Percentiles rank a stretch among this genome's conserved stretches.
Evolutionary conservation across 2,329 filamentous ascomycete genomes (phyloP).

Genomic region (Sarocladiaceae sp.): DNA sequence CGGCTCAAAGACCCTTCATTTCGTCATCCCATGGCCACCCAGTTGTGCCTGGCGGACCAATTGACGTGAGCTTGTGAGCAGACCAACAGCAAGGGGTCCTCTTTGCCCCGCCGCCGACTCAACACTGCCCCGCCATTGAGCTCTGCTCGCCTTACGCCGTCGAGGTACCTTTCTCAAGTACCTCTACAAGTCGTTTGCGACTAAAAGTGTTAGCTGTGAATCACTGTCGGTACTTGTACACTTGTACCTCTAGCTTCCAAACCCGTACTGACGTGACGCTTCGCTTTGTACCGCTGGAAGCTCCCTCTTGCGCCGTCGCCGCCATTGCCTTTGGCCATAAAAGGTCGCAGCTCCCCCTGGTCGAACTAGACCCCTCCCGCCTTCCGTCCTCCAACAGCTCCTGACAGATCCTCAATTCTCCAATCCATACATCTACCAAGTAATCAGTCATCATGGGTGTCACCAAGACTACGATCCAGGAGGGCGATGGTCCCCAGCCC

Average conservation of each 20-base stretch:
- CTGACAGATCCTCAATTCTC: neutral
- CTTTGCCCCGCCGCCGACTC: slow-evolving; percentile 5
- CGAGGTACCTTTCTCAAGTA: neutral
- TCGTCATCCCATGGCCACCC: slow-evolving; percentile 6
- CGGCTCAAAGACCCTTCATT: neutral
- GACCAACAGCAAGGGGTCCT: slow-evolving; percentile 6
- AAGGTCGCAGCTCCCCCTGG: slow-evolving; percentile 8
- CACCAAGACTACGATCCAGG: slow-evolving; percentile 57
- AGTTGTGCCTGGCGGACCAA: neutral
- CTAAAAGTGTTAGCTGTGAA: neutral
- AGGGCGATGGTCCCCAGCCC: slow-evolving; percentile 62
- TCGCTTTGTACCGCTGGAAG: slow-evolving; percentile 1
- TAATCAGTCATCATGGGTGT: slow-evolving; percentile 62
- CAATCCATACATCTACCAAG: slow-evolving; percentile 6
- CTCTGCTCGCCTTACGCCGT: neutral
- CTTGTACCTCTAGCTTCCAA: neutral
- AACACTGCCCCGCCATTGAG: slow-evolving; percentile 6
- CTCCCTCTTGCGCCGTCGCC: slow-evolving; percentile 1
- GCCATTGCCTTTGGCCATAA: neutral
- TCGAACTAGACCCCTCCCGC: neutral
- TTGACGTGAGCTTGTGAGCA: neutral
- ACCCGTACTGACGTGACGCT: neutral
- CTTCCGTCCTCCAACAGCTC: neutral
- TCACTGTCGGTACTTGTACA: neutral
- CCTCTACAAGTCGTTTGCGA: neutral